Evolutionary conservation across 1,139 yeast species (phyloP).

Genomic region (Candida sanyaensis): DNA sequence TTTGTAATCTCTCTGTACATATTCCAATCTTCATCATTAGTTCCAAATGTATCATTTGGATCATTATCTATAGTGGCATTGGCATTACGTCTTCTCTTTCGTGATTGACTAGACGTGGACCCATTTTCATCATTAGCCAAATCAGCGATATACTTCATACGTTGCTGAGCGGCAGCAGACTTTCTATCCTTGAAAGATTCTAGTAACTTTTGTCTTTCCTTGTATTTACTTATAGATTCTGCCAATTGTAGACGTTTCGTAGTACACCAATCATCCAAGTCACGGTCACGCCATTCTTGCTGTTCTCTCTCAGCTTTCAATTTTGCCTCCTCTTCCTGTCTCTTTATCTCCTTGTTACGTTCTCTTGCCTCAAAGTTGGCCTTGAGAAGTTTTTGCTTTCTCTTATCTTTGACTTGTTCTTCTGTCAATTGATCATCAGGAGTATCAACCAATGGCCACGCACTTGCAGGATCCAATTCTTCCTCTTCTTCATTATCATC

Average conservation of each 20-base stretch:
- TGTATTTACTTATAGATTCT: slow-evolving; percentile 55
- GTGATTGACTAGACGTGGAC: slow-evolving; percentile 35
- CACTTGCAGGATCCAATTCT: slow-evolving; percentile 49
- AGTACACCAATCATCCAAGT: slow-evolving; percentile 78
- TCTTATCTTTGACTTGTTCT: slow-evolving; percentile 82
- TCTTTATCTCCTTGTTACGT: slow-evolving; percentile 78
- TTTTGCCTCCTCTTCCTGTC: slow-evolving; percentile 51
- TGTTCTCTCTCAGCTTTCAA: slow-evolving; percentile 62
- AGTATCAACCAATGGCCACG: slow-evolving; percentile 77
- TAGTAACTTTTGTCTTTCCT: slow-evolving; percentile 68
- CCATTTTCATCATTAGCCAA: slow-evolving; percentile 74
- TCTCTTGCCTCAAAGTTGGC: slow-evolving; percentile 89
- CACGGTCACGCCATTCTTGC: slow-evolving; percentile 73
- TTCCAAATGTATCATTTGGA: slow-evolving; percentile 93
- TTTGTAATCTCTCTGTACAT: slow-evolving; percentile 83
- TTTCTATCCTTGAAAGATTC: slow-evolving; percentile 86
- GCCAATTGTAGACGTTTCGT: slow-evolving; percentile 66
- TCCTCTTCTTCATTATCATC: slow-evolving; percentile 44
- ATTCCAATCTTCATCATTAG: slow-evolving; percentile 95
- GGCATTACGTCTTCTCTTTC: slow-evolving; percentile 55
- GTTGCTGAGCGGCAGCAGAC: slow-evolving; percentile 86
- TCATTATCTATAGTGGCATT: slow-evolving; percentile 79
- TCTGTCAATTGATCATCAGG: slow-evolving; percentile 83
- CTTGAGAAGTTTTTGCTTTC: slow-evolving; percentile 77
- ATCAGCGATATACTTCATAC: slow-evolving; percentile 91